These are phyloP conservation scores for Stropharia rugosoannulata DNA, from an alignment of 768 basidiomycete species.

Conservation along the genomic window DNA sequence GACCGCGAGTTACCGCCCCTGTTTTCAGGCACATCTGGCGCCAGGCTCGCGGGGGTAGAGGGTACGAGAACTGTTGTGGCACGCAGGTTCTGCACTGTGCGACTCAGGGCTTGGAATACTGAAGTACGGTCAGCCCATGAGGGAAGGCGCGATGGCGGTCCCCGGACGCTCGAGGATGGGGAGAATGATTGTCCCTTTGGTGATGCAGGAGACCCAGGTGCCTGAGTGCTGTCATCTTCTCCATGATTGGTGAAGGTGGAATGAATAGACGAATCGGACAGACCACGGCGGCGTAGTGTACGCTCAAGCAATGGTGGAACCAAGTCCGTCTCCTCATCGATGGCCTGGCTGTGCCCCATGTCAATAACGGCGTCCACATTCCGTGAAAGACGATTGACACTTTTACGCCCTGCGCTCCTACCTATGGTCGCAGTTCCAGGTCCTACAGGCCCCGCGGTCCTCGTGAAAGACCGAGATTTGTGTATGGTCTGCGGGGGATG, in stretches of 20 bases:
- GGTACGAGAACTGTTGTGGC: conserved; percentile 15
- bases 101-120: conserved; percentile 53
- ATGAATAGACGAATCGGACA: conserved; percentile 92
- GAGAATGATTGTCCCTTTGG: conserved; percentile 8
- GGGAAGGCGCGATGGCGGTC: conserved; percentile 16
- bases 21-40: not conserved
- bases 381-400: conserved; percentile 45
- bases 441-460: conserved; percentile 13
- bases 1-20: not conserved
- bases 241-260: conserved; percentile 72
- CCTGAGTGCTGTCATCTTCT: conserved; percentile 23
- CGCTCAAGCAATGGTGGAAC: conserved; percentile 60
- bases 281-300: conserved; percentile 71
- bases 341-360: conserved; percentile 28
- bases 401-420: conserved; percentile 19
- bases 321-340: conserved; percentile 38
- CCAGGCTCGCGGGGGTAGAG: conserved; percentile 10
- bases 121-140: conserved; percentile 42
- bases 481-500: conserved; percentile 26
- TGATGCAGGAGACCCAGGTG: conserved; percentile 15
- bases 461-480: conserved; percentile 26
- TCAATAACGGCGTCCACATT: conserved; percentile 83
- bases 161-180: conserved; percentile 4
- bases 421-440: conserved; percentile 23
- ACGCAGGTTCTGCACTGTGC: conserved; percentile 51